These are phyloP conservation scores for Macrolepiota fuliginosa DNA, from an alignment of 768 basidiomycete species.

Conservation along the genomic window DNA sequence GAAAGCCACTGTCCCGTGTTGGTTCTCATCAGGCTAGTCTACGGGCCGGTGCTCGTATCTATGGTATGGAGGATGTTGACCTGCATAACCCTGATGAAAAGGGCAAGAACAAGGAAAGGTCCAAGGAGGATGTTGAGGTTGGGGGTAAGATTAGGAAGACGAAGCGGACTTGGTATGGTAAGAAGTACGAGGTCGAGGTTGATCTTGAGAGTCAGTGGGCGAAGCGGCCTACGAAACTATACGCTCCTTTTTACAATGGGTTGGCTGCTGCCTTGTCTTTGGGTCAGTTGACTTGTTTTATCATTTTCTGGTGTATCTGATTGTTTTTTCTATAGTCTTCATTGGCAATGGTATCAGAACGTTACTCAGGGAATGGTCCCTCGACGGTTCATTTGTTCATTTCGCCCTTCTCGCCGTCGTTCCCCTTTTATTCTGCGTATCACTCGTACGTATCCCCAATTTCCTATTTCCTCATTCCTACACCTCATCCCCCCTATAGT, in stretches of 20 bases:
- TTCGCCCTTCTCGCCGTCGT: conserved; percentile 61
- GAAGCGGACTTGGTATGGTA: conserved; percentile 62
- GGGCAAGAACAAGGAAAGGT: neutral
- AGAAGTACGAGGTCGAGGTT: conserved; percentile 32
- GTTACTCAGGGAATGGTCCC: conserved; percentile 60
- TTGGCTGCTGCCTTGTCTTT: conserved; percentile 54
- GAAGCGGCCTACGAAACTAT: conserved; percentile 33
- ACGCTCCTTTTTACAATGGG: conserved; percentile 72
- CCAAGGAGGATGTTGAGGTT: conserved; percentile 2
- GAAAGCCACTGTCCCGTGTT: neutral
- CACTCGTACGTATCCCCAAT: conserved; percentile 46
- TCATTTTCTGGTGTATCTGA: conserved; percentile 30
- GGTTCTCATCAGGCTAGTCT: neutral
- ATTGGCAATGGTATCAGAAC: conserved; percentile 62
- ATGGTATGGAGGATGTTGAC: neutral
- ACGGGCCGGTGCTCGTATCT: neutral
- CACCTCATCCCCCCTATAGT: conserved; percentile 39
- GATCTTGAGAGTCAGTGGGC: conserved; percentile 9
- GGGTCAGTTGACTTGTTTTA: conserved; percentile 37
- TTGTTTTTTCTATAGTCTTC: conserved; percentile 47
- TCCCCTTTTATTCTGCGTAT: conserved; percentile 75
- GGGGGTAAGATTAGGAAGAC: conserved; percentile 23
- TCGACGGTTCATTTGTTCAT: conserved; percentile 59
- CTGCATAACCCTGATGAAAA: neutral
- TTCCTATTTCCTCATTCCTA: conserved; percentile 20